Evolutionary conservation across 352 stramenopile genomes (phyloP).

Genomic region (Globisporangium cystogenes): DNA sequence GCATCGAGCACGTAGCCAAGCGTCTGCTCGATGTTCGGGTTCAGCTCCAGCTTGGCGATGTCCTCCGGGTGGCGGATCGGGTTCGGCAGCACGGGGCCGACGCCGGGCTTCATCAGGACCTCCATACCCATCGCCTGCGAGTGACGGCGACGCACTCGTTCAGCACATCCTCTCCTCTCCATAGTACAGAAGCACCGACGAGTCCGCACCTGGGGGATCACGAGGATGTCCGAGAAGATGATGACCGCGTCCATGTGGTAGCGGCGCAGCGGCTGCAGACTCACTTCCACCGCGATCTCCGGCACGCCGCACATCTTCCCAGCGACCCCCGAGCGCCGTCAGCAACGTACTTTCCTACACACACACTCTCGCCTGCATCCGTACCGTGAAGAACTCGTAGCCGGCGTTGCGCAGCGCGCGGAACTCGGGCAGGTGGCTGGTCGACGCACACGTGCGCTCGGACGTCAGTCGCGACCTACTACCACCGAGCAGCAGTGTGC

Average conservation of each 20-base stretch:
- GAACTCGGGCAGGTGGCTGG: constrained; percentile 86
- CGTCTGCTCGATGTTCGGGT: constrained; percentile 89
- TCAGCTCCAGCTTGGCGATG: constrained; percentile 88
- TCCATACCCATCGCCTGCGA: constrained; percentile 91
- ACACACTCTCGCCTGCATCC: not conserved
- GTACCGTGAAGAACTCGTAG: constrained; percentile 88
- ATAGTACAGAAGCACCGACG: too few species aligned
- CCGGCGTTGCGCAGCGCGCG: constrained; percentile 71
- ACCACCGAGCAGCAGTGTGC: not conserved
- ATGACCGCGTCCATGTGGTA: constrained; percentile 97
- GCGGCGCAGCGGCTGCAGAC: constrained; percentile 93
- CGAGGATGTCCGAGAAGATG: constrained; percentile 99
- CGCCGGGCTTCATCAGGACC: constrained; percentile 94
- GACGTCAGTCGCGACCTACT: not conserved
- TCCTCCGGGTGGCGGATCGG: constrained; percentile 84
- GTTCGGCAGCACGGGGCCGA: constrained; percentile 83
- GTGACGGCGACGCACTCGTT: not conserved
- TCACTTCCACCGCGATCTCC: constrained; percentile 93
- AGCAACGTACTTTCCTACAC: not conserved
- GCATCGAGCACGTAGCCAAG: constrained; percentile 95
- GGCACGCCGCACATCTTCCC: constrained; percentile 79
- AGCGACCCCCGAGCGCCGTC: not conserved
- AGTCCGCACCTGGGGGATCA: constrained; percentile 84
- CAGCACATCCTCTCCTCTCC: too few species aligned
- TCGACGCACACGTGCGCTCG: not conserved